phyloP scores from a whole-genome alignment of 176 grass and related monocot genomes.

The Phoenix roebelenii region DNA sequence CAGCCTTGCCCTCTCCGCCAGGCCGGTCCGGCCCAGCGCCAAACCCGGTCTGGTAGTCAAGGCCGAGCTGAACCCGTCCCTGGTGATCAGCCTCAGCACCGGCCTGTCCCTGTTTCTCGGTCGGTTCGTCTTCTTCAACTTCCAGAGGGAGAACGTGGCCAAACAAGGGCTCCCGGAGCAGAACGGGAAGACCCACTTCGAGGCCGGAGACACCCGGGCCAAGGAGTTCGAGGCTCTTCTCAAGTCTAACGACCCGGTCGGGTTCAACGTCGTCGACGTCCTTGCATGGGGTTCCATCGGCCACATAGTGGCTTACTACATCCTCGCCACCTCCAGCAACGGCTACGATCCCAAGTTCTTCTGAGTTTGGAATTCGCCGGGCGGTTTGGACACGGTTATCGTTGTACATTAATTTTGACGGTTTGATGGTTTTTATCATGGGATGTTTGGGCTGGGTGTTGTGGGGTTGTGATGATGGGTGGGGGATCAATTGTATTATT shows the following conservation, averaged over 20 bases:
- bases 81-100: constrained; percentile 98
- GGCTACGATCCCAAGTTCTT: constrained; percentile 94
- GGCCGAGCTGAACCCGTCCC: constrained; percentile 65
- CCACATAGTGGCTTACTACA: constrained; percentile 95
- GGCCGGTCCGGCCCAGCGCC: too few relatives aligned
- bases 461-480: not conserved
- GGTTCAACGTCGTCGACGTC: constrained; percentile 96
- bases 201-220: constrained; percentile 81
- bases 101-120: constrained; percentile 91
- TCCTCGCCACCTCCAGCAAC: constrained; percentile 96
- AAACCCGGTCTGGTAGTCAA: constrained; percentile 28
- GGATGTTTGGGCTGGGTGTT: not conserved
- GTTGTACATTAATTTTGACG: too few relatives aligned
- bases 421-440: too few relatives aligned
- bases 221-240: constrained; percentile 75
- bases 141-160: constrained; percentile 98
- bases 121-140: constrained; percentile 99
- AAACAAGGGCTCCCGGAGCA: constrained; percentile 85
- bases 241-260: constrained; percentile 96
- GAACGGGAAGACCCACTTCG: constrained; percentile 95
- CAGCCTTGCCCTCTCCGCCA: too few relatives aligned
- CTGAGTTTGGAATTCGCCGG: constrained; percentile 9
- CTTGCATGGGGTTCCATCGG: constrained; percentile 87
- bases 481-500: too few relatives aligned
- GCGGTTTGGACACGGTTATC: too few relatives aligned